Conservation (phyloP, 176 grass and related monocot species). For the Saccharum spontaneum region DNA sequence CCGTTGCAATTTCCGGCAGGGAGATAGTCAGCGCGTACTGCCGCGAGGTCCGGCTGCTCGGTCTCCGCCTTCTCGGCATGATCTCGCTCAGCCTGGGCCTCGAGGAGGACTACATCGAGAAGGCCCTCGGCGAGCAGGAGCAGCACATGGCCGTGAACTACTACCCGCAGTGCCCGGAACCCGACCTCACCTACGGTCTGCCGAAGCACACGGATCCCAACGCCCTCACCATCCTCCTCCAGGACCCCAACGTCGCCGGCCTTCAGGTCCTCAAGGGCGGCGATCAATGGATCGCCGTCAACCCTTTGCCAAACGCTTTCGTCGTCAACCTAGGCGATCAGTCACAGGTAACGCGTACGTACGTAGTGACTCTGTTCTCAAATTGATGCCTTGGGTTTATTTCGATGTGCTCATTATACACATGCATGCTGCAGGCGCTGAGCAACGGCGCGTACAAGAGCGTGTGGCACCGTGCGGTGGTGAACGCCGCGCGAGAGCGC, state of each 20-base stretch:
- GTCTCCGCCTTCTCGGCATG: conserved; percentile 49
- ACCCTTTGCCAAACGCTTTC: conserved; percentile 47
- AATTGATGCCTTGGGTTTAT: neutral
- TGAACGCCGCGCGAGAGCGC: conserved; percentile 66
- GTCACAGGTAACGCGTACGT: conserved; percentile 43
- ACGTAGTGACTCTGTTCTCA: neutral
- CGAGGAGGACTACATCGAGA: conserved; percentile 53
- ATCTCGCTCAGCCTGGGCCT: conserved; percentile 75
- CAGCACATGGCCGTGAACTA: conserved; percentile 96
- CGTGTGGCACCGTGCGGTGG: conserved; percentile 85
- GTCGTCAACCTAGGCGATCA: conserved; percentile 86
- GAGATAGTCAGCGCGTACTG: conserved; percentile 63
- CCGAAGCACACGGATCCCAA: conserved; percentile 78
- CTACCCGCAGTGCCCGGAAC: conserved; percentile 84
- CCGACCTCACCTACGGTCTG: conserved; percentile 71
- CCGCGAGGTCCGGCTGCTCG: conserved; percentile 55
- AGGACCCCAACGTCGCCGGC: conserved; percentile 65
- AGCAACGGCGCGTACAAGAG: conserved; percentile 91
- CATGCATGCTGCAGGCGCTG: conserved; percentile 34
- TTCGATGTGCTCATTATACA: neutral
- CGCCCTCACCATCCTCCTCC: conserved; percentile 76
- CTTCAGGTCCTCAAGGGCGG: conserved; percentile 69
- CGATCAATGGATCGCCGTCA: conserved; percentile 60
- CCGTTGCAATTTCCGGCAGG: conserved; percentile 10
- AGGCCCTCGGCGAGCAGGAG: conserved; percentile 62